A percentile compares a stretch with the other conserved stretches of the same genome.
Conservation (phyloP, 1,139 yeast species). For the Hyphopichia fennica region DNA sequence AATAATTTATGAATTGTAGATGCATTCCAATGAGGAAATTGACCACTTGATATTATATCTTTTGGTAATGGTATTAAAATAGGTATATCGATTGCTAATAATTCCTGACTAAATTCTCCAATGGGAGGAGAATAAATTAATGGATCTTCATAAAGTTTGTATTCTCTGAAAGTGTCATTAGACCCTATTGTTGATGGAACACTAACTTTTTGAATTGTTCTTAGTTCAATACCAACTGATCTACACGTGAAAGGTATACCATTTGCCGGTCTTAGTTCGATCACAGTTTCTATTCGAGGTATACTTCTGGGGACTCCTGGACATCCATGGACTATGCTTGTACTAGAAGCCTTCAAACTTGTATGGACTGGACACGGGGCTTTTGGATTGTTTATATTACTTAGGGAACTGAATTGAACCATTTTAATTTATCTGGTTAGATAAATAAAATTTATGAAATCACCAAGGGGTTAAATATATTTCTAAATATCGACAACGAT, state of each 20-base stretch:
- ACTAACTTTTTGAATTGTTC: conserved; percentile 39
- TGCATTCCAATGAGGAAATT: conserved; percentile 40
- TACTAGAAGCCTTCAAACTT: conserved; percentile 45
- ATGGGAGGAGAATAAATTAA: conserved; percentile 36
- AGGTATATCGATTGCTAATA: conserved; percentile 61
- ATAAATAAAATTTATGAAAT: neutral
- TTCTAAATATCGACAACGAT: too few species aligned
- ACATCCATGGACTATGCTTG: conserved; percentile 55
- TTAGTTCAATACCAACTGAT: conserved; percentile 36
- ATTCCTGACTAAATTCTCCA: conserved; percentile 34
- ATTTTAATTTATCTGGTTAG: neutral
- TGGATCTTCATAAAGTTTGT: conserved; percentile 37
- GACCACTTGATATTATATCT: conserved; percentile 50
- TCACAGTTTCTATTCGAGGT: conserved; percentile 47
- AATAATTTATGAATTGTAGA: conserved; percentile 36
- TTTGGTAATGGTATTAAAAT: conserved; percentile 58
- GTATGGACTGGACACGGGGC: conserved; percentile 10
- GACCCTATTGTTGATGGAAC: conserved; percentile 45
- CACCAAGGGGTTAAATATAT: too few species aligned
- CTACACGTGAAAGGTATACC: conserved; percentile 41
- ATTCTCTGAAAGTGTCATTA: conserved; percentile 37
- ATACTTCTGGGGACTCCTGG: conserved; percentile 64
- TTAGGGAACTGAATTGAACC: conserved; percentile 2
- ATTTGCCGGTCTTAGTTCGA: conserved; percentile 38
- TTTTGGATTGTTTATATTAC: neutral